phyloP scores from a whole-genome alignment of 208 protist genomes.

The Leishmania amazonensis region DNA sequence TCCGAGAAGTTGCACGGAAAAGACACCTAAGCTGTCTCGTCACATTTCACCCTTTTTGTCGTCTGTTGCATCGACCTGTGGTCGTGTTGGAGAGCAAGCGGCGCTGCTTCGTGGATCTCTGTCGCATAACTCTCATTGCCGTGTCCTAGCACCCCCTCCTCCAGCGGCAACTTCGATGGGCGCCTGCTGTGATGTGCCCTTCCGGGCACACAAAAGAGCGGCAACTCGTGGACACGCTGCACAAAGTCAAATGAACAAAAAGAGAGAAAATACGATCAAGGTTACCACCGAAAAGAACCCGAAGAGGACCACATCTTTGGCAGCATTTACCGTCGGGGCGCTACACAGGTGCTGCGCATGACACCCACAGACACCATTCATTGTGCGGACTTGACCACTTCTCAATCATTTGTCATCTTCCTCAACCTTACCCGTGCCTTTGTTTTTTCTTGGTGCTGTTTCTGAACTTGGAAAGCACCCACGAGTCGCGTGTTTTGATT shows the following conservation, averaged over 20 bases:
- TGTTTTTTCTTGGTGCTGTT: too few relatives aligned
- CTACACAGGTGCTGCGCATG: background rate
- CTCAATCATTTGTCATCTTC: background rate
- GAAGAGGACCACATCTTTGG: background rate
- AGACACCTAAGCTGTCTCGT: background rate
- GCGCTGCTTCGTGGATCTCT: background rate
- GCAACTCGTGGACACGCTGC: background rate
- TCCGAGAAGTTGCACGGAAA: constrained; percentile 25
- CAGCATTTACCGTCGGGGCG: background rate
- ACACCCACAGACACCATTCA: background rate
- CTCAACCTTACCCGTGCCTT: background rate
- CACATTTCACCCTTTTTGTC: background rate
- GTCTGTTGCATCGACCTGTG: background rate
- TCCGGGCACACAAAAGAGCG: background rate
- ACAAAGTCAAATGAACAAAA: background rate
- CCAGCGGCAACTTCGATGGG: background rate
- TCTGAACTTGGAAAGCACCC: background rate
- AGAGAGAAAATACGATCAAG: background rate
- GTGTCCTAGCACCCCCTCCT: background rate
- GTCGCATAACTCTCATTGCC: background rate
- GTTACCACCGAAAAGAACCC: background rate
- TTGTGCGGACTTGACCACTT: background rate
- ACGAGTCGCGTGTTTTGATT: background rate
- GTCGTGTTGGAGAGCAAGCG: too few relatives aligned
- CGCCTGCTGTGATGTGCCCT: background rate